Conservation (phyloP, 2,329 filamentous ascomycete species). For the Clonostachys rhizophaga region DNA sequence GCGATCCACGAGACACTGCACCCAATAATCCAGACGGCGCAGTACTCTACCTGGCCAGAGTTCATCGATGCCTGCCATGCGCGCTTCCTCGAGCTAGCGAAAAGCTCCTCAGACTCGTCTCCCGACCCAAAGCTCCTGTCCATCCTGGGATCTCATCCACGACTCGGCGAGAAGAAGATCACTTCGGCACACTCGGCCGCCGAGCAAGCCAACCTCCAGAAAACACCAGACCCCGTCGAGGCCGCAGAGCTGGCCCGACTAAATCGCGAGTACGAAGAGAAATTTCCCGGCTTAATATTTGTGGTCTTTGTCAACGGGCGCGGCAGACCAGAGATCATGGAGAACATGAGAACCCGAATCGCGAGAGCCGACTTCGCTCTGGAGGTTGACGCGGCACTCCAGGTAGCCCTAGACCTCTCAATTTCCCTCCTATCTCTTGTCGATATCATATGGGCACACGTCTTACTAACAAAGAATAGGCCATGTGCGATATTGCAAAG, state of each 20-base stretch:
- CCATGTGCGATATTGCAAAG: slow-evolving; percentile 87
- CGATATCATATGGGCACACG: not conserved
- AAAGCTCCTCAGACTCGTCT: slow-evolving; percentile 41
- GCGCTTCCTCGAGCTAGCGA: slow-evolving; percentile 57
- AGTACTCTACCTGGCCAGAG: slow-evolving; percentile 62
- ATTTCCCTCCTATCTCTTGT: slow-evolving; percentile 2
- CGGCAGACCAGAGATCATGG: slow-evolving; percentile 68
- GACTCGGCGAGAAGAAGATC: slow-evolving; percentile 75
- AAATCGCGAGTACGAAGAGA: slow-evolving; percentile 76
- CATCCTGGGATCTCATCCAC: slow-evolving; percentile 78
- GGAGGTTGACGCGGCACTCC: slow-evolving; percentile 70
- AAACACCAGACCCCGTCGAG: slow-evolving; percentile 21
- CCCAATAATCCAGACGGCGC: slow-evolving; percentile 51
- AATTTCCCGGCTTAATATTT: slow-evolving; percentile 78
- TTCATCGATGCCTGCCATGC: slow-evolving; percentile 64
- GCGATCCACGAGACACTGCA: slow-evolving; percentile 69
- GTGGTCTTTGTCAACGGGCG: slow-evolving; percentile 91
- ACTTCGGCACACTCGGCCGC: slow-evolving; percentile 76
- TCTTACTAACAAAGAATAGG: slow-evolving; percentile 38
- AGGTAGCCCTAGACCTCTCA: slow-evolving; percentile 41
- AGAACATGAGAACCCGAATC: slow-evolving; percentile 75
- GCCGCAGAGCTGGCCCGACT: slow-evolving; percentile 57
- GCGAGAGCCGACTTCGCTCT: slow-evolving; percentile 56
- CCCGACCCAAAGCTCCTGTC: slow-evolving; percentile 52
- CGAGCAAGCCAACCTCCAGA: slow-evolving; percentile 74